Base-by-base conservation (phyloP, 768 basidiomycete genomes). In the Hygrocybe coccinea region DNA sequence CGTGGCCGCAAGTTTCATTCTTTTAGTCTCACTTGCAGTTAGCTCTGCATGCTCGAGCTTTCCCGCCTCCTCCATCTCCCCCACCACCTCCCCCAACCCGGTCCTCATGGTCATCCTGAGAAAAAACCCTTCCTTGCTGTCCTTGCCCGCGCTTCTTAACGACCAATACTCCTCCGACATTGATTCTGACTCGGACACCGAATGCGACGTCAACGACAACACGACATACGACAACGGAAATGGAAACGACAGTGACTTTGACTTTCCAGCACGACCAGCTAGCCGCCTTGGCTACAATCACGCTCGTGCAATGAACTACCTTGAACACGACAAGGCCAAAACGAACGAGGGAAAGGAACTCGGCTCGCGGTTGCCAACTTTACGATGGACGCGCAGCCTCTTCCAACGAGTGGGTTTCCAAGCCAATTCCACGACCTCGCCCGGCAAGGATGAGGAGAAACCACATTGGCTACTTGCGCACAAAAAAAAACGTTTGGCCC, bases 261-360 rank as follows among this genome's bases (percentile, higher is more conserved):
- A 64, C 19, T 62, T 70, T n/a, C 76, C 78, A 34, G 67, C 69
- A 60, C 76, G 79, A 33, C 78, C 80, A 49, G 69, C 71, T 25
- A 83, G 77, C 59, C 78, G 77, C 44, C 71, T 81, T 7, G 77
- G 77, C 46, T 80, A 79, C 59, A 75, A 74, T 63, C 56, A 62
- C 51, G 38, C 25, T 29, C 25, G 52, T 8, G 36, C 55, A 9
- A 38, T 59, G 15, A 47, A 43, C 36, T 41, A 45, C 15, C 49
- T 11, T 25, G 11, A 22, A 11, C 24, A 3, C 14, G 38, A 35
- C 5, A 46, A 46, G 21, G 22, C 44, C 2, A 3, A n/a, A 46
- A 46, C 3, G n/a, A 22, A 12, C 14, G 48, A 19, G 45, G 14
- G 14, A 46, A 19, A n/a, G 48, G 29, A 49, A 5, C 5, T 2